A percentile compares a stretch with the other conserved stretches of the same genome.
phyloP scores from a whole-genome alignment of 176 grass and related monocot genomes.

The Thalia dealbata region DNA sequence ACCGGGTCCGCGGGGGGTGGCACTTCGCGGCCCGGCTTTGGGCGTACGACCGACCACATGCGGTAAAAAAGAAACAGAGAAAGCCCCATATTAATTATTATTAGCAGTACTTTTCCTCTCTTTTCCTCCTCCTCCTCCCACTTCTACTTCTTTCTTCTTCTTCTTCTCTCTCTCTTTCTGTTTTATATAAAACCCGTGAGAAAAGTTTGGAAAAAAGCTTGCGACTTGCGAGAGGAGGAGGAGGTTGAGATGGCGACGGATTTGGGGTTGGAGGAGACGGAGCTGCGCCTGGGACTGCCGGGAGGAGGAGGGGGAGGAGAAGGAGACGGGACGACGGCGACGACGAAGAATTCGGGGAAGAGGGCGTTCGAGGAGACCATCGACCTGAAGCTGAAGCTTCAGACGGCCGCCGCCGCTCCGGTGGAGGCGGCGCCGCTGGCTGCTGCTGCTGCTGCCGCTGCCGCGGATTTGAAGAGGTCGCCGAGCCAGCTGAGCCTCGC shows the following conservation, averaged over 20 bases:
- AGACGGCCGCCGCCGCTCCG: conserved; percentile 37
- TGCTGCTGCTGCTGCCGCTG: conserved; percentile 30
- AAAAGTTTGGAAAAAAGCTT: conserved; percentile 6
- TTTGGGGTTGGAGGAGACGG: conserved; percentile 65
- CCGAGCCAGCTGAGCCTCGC: conserved; percentile 35
- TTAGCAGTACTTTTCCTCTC: conserved; percentile 5
- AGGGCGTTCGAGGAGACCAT: conserved; percentile 75
- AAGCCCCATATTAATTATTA: background rate
- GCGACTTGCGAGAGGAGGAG: background rate
- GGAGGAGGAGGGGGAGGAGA: conserved; percentile 42
- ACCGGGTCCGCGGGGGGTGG: background rate
- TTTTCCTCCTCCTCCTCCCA: background rate
- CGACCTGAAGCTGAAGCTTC: conserved; percentile 74
- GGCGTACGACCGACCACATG: background rate
- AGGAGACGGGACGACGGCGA: conserved; percentile 29
- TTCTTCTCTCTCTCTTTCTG: conserved; percentile 29
- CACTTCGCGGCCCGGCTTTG: background rate
- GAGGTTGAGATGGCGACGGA: conserved; percentile 5
- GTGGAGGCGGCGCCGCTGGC: conserved; percentile 29
- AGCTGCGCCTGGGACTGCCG: conserved; percentile 80
- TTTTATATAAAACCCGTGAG: conserved; percentile 14
- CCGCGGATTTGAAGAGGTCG: conserved; percentile 27
- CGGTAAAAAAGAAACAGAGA: background rate
- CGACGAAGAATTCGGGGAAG: conserved; percentile 50
- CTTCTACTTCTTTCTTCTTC: conserved; percentile 11